phyloP scores from a whole-genome alignment of 2,329 filamentous ascomycete species.

The Lasiodiplodia sp. region DNA sequence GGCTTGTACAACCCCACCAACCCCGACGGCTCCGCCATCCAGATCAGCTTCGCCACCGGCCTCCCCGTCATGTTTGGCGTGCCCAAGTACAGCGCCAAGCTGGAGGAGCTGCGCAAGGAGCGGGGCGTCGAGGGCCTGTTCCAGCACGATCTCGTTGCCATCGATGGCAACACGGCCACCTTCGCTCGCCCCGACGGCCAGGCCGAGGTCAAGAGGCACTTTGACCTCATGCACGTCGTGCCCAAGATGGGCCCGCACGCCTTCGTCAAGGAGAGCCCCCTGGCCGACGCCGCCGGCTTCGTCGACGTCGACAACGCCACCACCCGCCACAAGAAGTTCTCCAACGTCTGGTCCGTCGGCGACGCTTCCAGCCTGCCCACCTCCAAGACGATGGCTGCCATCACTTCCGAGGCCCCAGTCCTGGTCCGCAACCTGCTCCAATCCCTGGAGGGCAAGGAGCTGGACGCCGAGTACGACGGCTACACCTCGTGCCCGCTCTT shows the following conservation, averaged over 20 bases:
- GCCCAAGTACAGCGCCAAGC: slow-evolving; percentile 46
- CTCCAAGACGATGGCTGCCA: slow-evolving; percentile 49
- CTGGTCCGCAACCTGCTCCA: slow-evolving; percentile 46
- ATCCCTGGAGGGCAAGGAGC: slow-evolving; percentile 39
- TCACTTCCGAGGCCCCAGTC: slow-evolving; percentile 47
- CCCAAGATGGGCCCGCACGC: slow-evolving; percentile 49
- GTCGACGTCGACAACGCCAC: slow-evolving; percentile 47
- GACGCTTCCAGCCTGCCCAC: slow-evolving; percentile 49
- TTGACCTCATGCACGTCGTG: slow-evolving; percentile 48
- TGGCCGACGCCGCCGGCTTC: slow-evolving; percentile 47
- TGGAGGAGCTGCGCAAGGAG: slow-evolving; percentile 46
- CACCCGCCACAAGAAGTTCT: slow-evolving; percentile 46
- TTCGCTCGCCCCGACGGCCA: slow-evolving; percentile 39
- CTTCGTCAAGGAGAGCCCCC: slow-evolving; percentile 45
- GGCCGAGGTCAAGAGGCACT: slow-evolving; percentile 41
- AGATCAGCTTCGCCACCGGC: slow-evolving; percentile 49
- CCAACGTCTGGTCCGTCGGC: slow-evolving; percentile 49
- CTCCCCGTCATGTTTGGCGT: slow-evolving; percentile 51
- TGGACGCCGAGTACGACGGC: slow-evolving; percentile 43
- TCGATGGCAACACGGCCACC: slow-evolving; percentile 47
- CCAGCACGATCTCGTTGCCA: slow-evolving; percentile 46
- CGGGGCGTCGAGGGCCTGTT: slow-evolving; percentile 49
- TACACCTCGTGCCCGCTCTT: slow-evolving; percentile 50
- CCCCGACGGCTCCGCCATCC: slow-evolving; percentile 40
- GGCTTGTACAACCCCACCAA: slow-evolving; percentile 43